Conservation (phyloP, 176 grass and related monocot genomes). For the Lolium multiflorum region DNA sequence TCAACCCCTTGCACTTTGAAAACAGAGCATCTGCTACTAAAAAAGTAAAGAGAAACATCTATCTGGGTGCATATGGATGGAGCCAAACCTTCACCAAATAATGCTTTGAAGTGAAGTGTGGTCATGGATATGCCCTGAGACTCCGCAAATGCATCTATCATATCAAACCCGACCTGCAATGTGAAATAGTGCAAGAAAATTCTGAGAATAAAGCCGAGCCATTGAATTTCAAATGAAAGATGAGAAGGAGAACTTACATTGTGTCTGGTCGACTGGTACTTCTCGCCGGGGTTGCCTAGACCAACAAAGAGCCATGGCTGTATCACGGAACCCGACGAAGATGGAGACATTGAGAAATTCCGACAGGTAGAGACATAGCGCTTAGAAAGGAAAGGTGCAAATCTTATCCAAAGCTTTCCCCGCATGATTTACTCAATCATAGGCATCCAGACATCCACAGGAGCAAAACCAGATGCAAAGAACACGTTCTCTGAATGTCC, state of each 20-base stretch:
- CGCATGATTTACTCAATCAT: constrained; percentile 19
- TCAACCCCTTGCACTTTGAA: neutral
- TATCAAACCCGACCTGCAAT: constrained; percentile 88
- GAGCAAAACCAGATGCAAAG: neutral
- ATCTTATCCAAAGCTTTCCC: constrained; percentile 24
- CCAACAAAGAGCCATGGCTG: constrained; percentile 80
- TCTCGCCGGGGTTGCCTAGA: constrained; percentile 92
- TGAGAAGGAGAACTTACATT: constrained; percentile 51
- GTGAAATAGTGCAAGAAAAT: neutral
- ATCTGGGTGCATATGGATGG: neutral
- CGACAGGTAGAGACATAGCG: constrained; percentile 16
- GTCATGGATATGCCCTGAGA: constrained; percentile 68
- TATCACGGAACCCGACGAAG: neutral
- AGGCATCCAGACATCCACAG: neutral
- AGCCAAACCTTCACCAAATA: constrained; percentile 78
- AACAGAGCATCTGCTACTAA: neutral
- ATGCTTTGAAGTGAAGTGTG: constrained; percentile 80
- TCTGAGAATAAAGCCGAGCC: neutral
- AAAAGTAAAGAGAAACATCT: constrained; percentile 17
- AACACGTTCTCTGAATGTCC: neutral
- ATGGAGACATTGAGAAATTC: constrained; percentile 36
- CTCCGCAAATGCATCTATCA: constrained; percentile 87
- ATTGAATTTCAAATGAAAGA: constrained; percentile 9
- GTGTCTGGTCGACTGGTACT: constrained; percentile 76
- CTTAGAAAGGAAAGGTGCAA: neutral